phyloP scores from a whole-genome alignment of 2,329 filamentous ascomycete genomes.

The Stachybotrys chlorohalonatus region DNA sequence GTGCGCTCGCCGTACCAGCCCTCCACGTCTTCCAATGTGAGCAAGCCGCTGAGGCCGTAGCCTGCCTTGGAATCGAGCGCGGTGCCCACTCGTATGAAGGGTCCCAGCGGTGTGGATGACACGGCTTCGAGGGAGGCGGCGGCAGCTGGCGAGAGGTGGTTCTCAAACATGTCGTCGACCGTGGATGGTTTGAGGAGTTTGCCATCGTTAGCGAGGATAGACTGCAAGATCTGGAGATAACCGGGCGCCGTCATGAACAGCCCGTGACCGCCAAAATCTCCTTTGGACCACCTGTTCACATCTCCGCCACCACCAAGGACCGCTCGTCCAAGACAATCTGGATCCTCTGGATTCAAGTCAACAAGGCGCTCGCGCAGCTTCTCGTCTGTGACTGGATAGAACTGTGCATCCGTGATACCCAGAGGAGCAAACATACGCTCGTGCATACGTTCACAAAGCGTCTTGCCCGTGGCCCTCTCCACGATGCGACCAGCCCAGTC shows the following conservation, averaged over 20 bases:
- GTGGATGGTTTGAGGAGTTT: conserved; percentile 32
- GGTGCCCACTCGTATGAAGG: conserved; percentile 26
- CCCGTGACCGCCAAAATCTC: conserved; percentile 36
- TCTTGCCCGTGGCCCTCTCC: conserved; percentile 33
- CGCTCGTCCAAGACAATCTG: conserved; percentile 21
- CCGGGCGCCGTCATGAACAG: conserved; percentile 25
- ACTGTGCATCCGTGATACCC: conserved; percentile 26
- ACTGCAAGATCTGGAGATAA: conserved; percentile 34
- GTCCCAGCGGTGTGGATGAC: conserved; percentile 19
- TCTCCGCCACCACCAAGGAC: conserved; percentile 23
- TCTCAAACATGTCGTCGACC: conserved; percentile 34
- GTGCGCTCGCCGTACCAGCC: conserved; percentile 34
- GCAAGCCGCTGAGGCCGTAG: conserved; percentile 29
- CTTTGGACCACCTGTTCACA: conserved; percentile 20
- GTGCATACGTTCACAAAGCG: conserved; percentile 33
- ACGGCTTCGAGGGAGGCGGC: conserved; percentile 14
- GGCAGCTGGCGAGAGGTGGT: conserved; percentile 30
- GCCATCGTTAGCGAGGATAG: conserved; percentile 38
- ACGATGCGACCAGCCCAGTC: conserved; percentile 47
- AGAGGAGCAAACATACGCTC: conserved; percentile 35
- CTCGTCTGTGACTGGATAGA: conserved; percentile 26
- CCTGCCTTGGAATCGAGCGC: conserved; percentile 21
- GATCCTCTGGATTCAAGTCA: conserved; percentile 28
- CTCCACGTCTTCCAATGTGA: conserved; percentile 29
- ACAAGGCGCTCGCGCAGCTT: conserved; percentile 24